A percentile compares a stretch with the other conserved stretches of the same genome.
Evolutionary conservation across 2,329 filamentous ascomycete genomes (phyloP).

Genomic region (Fusarium mexicanum): DNA sequence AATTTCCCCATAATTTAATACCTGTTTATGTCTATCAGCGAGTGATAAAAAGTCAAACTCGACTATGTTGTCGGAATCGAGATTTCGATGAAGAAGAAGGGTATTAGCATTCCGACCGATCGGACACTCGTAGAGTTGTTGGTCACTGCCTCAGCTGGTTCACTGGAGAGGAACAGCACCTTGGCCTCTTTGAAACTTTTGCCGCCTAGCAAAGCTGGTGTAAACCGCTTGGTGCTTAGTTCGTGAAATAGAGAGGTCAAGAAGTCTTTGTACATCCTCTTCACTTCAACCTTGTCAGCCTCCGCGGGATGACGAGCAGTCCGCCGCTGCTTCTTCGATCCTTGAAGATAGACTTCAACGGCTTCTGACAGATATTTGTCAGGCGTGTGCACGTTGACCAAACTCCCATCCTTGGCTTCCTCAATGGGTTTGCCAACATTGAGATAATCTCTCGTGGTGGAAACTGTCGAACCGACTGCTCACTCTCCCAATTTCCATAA

Average conservation of each 20-base stretch:
- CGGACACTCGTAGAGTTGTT: neutral
- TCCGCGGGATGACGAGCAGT: neutral
- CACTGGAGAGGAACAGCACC: neutral
- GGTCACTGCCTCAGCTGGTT: neutral
- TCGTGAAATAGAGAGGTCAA: accelerated
- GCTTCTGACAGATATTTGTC: neutral
- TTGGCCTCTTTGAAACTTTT: neutral
- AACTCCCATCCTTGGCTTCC: neutral
- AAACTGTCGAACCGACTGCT: neutral
- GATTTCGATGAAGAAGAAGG: neutral
- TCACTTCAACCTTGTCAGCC: accelerated
- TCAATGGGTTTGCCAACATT: no score
- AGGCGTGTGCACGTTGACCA: neutral
- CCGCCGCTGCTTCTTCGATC: neutral
- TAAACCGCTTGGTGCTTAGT: neutral
- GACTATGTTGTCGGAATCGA: neutral
- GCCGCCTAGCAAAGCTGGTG: accelerated
- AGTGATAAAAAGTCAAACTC: neutral
- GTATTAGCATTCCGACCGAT: neutral
- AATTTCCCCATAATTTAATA: neutral
- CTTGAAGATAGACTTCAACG: neutral
- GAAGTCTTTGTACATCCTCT: neutral
- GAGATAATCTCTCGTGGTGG: neutral
- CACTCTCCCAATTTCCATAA: neutral
- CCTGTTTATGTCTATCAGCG: neutral